These are phyloP conservation scores for Metschnikowia chrysomelidarum DNA, from an alignment of 805 yeast genomes.

Conservation along the genomic window DNA sequence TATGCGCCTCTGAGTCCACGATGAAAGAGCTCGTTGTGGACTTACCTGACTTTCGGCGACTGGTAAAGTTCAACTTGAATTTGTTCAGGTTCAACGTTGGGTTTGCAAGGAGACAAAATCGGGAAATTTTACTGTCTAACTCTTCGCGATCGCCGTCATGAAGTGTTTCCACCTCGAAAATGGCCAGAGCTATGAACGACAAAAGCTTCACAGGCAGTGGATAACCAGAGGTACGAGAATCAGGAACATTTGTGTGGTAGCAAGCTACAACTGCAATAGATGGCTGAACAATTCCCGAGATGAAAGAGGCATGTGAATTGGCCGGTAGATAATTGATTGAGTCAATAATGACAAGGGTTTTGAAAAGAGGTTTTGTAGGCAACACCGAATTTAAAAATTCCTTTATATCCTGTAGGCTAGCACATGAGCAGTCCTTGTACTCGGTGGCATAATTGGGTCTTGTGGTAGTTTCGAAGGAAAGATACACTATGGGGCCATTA, in stretches of 20 bases:
- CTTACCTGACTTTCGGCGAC: constrained; percentile 84
- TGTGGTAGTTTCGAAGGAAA: constrained; percentile 67
- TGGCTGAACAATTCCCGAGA: constrained; percentile 46
- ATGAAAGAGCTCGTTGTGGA: constrained; percentile 55
- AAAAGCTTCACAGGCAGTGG: constrained; percentile 56
- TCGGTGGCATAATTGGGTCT: constrained; percentile 49
- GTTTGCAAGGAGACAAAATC: constrained; percentile 46
- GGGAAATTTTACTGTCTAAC: constrained; percentile 36
- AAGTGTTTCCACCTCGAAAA: constrained; percentile 59
- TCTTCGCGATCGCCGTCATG: constrained; percentile 39
- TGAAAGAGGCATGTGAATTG: constrained; percentile 46
- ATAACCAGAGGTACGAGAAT: constrained; percentile 43
- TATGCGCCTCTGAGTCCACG: constrained; percentile 50
- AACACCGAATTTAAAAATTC: constrained; percentile 22
- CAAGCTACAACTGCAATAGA: constrained; percentile 31
- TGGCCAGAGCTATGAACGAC: constrained; percentile 70
- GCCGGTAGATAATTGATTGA: constrained; percentile 59
- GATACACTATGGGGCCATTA: constrained; percentile 42
- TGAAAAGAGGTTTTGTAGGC: constrained; percentile 19
- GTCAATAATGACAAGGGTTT: constrained; percentile 58
- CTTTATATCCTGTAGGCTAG: constrained; percentile 19
- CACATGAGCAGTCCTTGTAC: constrained; percentile 45
- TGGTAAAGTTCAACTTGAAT: constrained; percentile 54
- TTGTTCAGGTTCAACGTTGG: constrained; percentile 43
- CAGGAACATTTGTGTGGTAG: constrained; percentile 38